A percentile compares a stretch with the other conserved stretches of the same genome.
Conservation (phyloP, 1,284 basidiomycete genomes). For the Malassezia equina region DNA sequence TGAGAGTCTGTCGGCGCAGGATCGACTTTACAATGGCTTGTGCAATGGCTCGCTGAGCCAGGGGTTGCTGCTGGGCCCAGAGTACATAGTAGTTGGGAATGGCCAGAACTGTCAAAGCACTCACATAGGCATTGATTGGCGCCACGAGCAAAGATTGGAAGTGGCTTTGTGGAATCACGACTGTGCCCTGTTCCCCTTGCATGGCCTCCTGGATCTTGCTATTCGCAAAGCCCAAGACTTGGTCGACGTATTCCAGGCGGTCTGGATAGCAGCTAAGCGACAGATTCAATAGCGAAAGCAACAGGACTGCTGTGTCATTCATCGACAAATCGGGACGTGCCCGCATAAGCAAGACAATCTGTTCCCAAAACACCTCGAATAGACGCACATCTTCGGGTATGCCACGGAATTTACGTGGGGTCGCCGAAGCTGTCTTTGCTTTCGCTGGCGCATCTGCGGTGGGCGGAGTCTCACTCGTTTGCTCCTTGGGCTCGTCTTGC, state of each 20-base stretch:
- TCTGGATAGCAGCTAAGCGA: conserved; percentile 46
- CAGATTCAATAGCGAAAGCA: conserved; percentile 41
- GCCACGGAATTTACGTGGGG: conserved; percentile 37
- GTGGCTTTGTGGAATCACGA: conserved; percentile 25
- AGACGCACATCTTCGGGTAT: conserved; percentile 45
- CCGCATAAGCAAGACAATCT: conserved; percentile 43
- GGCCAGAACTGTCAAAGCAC: conserved; percentile 40
- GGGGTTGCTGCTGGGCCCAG: conserved; percentile 33
- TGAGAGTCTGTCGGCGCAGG: conserved; percentile 39
- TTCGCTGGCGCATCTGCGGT: neutral
- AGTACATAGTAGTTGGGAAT: conserved; percentile 38
- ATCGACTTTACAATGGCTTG: conserved; percentile 42
- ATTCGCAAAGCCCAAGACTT: conserved; percentile 43
- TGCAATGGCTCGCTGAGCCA: conserved; percentile 40
- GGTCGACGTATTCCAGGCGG: conserved; percentile 46
- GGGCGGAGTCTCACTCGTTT: neutral
- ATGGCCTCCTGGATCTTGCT: conserved; percentile 18
- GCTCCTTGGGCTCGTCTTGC: conserved; percentile 16
- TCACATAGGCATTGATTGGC: conserved; percentile 40
- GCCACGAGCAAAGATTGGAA: conserved; percentile 40
- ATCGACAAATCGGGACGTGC: conserved; percentile 46
- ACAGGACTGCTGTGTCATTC: conserved; percentile 40
- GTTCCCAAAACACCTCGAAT: conserved; percentile 48
- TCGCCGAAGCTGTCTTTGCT: conserved; percentile 1
- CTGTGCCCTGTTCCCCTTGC: conserved; percentile 29